phyloP scores from a whole-genome alignment of 257 asterid species.

The Rubia yunnanensis region DNA sequence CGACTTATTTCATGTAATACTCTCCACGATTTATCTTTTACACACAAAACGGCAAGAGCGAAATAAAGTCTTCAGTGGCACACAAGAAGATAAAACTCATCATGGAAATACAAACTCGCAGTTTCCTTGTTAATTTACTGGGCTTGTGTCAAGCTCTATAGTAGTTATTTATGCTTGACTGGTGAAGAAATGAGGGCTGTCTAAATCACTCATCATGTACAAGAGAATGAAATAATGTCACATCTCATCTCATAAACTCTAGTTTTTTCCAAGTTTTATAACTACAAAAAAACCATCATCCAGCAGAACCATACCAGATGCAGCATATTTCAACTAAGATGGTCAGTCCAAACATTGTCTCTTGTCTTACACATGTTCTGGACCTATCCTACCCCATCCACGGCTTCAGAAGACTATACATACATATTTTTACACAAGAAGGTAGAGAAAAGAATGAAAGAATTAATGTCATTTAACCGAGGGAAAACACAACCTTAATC shows the following conservation, averaged over 20 bases:
- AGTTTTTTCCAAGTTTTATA: not conserved
- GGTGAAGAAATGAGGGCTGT: no score
- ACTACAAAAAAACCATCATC: conserved; percentile 7
- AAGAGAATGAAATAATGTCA: not conserved
- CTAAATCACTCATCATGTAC: no score
- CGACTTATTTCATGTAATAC: no score
- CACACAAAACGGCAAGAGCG: no score
- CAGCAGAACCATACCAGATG: not conserved
- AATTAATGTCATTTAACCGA: not conserved
- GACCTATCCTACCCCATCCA: conserved; percentile 1
- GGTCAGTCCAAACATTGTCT: conserved; percentile 1
- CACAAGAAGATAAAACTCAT: no score
- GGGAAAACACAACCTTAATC: not conserved
- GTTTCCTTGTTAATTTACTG: no score
- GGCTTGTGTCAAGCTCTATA: no score
- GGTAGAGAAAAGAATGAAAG: not conserved
- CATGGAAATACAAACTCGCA: no score
- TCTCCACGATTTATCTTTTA: no score
- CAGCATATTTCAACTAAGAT: conserved; percentile 3
- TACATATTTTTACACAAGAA: not conserved
- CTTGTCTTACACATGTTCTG: not conserved
- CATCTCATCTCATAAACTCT: not conserved
- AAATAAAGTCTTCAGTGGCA: no score
- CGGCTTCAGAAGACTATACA: conserved; percentile 6
- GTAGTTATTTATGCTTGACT: no score